Conservation (phyloP, 306 rosid genomes). For the Lathyrus tuberosus region DNA sequence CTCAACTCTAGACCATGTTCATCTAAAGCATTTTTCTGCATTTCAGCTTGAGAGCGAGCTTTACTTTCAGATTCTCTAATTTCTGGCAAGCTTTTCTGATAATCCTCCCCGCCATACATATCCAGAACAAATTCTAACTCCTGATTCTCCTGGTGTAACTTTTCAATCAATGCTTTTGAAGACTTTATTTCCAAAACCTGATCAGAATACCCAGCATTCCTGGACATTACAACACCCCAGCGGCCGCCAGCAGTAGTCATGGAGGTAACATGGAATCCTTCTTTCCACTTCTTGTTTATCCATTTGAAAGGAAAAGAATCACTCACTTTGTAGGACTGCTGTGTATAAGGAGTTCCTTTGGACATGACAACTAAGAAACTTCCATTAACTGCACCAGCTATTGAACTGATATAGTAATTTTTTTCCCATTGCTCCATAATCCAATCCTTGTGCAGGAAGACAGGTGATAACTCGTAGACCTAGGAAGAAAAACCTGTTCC, state of each 20-base stretch:
- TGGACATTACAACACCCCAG: slow-evolving; percentile 97
- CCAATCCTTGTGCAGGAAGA: slow-evolving; percentile 96
- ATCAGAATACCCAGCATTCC: slow-evolving; percentile 92
- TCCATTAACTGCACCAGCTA: slow-evolving; percentile 86
- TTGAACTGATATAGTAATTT: slow-evolving; percentile 87
- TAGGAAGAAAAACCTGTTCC: no score
- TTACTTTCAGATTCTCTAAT: no score
- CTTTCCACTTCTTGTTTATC: slow-evolving; percentile 97
- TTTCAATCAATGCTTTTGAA: no score
- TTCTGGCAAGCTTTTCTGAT: no score
- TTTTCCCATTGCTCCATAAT: slow-evolving; percentile 98
- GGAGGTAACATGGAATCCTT: slow-evolving; percentile 95
- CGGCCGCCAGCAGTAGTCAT: slow-evolving; percentile 96
- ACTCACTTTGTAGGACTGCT: slow-evolving; percentile 91
- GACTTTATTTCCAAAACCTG: no score
- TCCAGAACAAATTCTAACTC: no score
- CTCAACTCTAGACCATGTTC: no score
- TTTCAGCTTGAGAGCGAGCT: no score
- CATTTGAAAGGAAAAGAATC: slow-evolving; percentile 92
- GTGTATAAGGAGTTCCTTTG: slow-evolving; percentile 91
- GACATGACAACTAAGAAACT: slow-evolving; percentile 97
- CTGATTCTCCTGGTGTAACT: no score
- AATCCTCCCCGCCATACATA: no score
- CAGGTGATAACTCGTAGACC: slow-evolving; percentile 75
- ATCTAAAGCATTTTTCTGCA: no score